Conservation (phyloP, 768 basidiomycete genomes). For the Trametes cinnabarina region DNA sequence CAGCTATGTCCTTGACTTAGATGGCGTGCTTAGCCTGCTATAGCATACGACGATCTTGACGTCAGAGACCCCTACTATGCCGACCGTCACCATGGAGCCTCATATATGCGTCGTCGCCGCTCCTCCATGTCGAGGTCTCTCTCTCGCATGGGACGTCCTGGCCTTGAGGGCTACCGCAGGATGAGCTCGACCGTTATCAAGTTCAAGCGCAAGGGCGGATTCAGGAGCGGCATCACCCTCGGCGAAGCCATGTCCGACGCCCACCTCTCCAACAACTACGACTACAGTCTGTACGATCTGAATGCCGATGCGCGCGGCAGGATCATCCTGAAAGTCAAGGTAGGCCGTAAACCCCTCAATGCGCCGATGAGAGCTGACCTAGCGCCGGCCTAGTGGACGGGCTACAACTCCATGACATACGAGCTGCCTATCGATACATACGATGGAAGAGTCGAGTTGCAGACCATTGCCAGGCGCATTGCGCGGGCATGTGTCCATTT, state of each 20-base stretch:
- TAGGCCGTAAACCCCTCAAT: constrained; percentile 30
- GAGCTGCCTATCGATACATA: constrained; percentile 71
- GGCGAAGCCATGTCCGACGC: constrained; percentile 67
- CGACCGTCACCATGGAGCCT: constrained; percentile 10
- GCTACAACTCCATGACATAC: constrained; percentile 68
- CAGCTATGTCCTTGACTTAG: not conserved
- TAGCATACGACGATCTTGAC: constrained; percentile 58
- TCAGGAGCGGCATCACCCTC: constrained; percentile 62
- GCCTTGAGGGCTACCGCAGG: constrained; percentile 44
- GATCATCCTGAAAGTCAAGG: constrained; percentile 62
- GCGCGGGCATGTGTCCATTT: constrained; percentile 73
- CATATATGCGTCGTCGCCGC: constrained; percentile 30
- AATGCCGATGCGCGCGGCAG: constrained; percentile 59
- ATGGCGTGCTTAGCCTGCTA: constrained; percentile 1
- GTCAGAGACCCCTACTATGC: constrained; percentile 51
- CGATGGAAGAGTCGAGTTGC: constrained; percentile 60
- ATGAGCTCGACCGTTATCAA: constrained; percentile 55
- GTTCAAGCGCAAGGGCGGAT: constrained; percentile 71
- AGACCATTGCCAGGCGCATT: constrained; percentile 66
- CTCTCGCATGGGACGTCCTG: constrained; percentile 18
- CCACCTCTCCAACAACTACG: constrained; percentile 57
- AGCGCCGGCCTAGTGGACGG: constrained; percentile 55
- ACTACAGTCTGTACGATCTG: constrained; percentile 62
- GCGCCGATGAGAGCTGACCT: not conserved
- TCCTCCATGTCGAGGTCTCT: constrained; percentile 44